Evolutionary conservation across 2,329 filamentous ascomycete genomes (phyloP), one percentile per base, ranked within the genome.

Genomic region (Hypomyces perniciosus): DNA sequence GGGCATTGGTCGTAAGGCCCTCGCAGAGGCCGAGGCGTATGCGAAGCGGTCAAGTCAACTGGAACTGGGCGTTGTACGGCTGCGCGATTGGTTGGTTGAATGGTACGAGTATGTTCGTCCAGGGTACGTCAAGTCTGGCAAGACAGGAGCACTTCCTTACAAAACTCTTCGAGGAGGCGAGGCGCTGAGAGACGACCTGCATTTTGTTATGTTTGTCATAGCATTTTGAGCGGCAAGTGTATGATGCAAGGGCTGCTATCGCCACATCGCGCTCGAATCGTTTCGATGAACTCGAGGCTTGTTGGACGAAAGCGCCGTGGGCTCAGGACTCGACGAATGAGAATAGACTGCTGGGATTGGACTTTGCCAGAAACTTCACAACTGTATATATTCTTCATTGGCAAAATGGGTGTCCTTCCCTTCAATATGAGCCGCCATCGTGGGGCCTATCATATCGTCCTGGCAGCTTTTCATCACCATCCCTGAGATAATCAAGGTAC

Each of bases 61-160:
- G 61, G 72, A 74, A 56, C 71, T 78, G 69, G 58, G 53, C 6
- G 75, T 76, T 35, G 70, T 78, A 31, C 71, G 65, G 65, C 62
- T 62, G 10, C 58, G 75, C 8, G 52, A 62, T 0, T 74, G 76
- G 59, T 59, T 78, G 41, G 70, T 77, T 42, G 58, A 62, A 13
- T 78, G 72, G 69, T 78, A 78, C 50, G 42, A 72, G 70, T 78
- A 78, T 50, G 42, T 65, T 6, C 60, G 73, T 5, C 58, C 71
- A 26, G 75, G 75, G 0, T 78, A 76, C 47, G 33, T 26, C 13
- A 56, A 52, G 47, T 73, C 70, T 4, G 70, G 68, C 5, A 64
- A 69, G 60, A 70, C 57, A 53, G 59, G 54, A 48, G 68, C 70
- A 4, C 77, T 77, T 44, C 74, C 75, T 0, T 73, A 72, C 38